phyloP scores from a whole-genome alignment of 352 stramenopile species.

The Globisporangium viniferum region DNA sequence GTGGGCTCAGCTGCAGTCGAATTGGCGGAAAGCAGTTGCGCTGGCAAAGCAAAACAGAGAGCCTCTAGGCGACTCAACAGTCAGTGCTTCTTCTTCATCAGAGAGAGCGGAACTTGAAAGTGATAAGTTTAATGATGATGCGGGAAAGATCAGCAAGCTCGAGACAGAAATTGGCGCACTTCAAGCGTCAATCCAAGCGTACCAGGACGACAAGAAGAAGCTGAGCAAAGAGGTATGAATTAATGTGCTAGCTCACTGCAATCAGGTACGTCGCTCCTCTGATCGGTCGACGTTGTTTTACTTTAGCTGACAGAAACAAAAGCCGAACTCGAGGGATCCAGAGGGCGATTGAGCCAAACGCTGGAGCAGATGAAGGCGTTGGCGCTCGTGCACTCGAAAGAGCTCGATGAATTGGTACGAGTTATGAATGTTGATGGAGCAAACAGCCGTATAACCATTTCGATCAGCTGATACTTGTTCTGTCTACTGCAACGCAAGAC shows the following conservation, averaged over 20 bases:
- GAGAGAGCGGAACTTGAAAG: not conserved
- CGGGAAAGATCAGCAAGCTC: conserved; percentile 5
- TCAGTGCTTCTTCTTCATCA: not conserved
- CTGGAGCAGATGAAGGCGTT: not conserved
- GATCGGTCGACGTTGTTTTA: not conserved
- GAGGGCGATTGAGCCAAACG: not conserved
- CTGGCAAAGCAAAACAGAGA: conserved; percentile 12
- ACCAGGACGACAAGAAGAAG: conserved; percentile 4
- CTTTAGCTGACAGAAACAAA: not conserved
- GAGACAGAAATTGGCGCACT: conserved; percentile 19
- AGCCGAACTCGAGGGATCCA: not conserved
- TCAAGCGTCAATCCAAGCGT: conserved; percentile 2
- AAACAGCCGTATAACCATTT: not conserved
- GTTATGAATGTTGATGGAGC: not conserved
- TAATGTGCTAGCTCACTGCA: not conserved
- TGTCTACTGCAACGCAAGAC: not conserved
- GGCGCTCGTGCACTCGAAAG: not conserved
- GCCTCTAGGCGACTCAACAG: not conserved
- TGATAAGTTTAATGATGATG: conserved; percentile 10
- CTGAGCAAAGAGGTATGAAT: conserved; percentile 11
- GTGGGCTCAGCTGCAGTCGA: conserved; percentile 18
- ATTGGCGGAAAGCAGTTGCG: conserved; percentile 17
- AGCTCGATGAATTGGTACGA: conserved; percentile 9
- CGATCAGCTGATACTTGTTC: not conserved
- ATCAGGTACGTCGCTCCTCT: not conserved